These are phyloP conservation scores for Capniomyces stellatus DNA, from an alignment of 371 early-diverging fungal species.

Conservation along the genomic window DNA sequence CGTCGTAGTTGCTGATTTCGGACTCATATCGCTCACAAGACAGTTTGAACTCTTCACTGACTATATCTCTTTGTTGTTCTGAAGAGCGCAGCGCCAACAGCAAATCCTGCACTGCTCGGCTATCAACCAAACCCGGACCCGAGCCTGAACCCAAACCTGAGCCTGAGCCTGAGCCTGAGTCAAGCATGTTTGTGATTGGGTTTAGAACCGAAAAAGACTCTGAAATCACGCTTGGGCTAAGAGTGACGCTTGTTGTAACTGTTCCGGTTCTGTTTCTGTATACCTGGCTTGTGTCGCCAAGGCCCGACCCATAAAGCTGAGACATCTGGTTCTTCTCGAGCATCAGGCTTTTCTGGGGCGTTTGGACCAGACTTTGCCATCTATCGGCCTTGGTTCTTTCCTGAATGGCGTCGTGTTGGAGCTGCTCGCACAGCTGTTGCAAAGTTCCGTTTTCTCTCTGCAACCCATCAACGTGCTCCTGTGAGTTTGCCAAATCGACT, in stretches of 20 bases:
- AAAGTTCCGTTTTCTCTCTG: neutral
- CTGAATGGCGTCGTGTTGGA: neutral
- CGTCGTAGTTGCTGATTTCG: neutral
- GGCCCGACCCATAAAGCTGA: neutral
- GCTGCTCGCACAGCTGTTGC: neutral
- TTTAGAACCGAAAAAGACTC: neutral
- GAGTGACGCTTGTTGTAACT: too few relatives aligned
- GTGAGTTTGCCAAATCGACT: neutral
- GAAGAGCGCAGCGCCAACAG: neutral
- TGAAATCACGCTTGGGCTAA: too few relatives aligned
- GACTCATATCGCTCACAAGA: neutral
- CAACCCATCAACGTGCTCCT: neutral
- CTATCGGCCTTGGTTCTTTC: neutral
- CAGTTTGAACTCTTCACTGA: neutral
- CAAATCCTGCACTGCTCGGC: neutral
- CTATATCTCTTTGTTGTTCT: neutral
- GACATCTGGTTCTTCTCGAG: neutral
- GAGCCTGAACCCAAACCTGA: neutral
- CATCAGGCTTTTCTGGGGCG: neutral
- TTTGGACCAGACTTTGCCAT: neutral
- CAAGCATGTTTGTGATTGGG: neutral
- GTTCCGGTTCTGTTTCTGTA: neutral
- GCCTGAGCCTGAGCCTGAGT: too few relatives aligned
- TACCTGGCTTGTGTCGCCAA: neutral
- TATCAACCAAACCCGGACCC: neutral